Evolutionary conservation across 1,284 basidiomycete genomes (phyloP).

Genomic region (Athelia sp.): DNA sequence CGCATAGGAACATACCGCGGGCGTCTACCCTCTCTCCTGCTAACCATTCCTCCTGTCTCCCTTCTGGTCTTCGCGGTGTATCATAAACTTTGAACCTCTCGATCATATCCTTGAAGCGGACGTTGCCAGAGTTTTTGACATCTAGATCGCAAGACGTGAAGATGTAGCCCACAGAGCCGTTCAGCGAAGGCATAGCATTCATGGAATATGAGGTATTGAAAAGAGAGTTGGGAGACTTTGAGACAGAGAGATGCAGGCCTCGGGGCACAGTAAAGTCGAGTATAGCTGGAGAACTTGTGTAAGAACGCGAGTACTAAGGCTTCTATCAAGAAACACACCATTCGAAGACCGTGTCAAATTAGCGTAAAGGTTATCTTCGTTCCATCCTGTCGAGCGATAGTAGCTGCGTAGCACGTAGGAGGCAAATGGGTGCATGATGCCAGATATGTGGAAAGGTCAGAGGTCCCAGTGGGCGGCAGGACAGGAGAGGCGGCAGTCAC

Average conservation of each 20-base stretch:
- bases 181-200: conserved; percentile 86
- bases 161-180: conserved; percentile 92
- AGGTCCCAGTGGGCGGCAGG: too few species aligned
- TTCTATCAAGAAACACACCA: conserved; percentile 44
- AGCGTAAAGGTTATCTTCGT: conserved; percentile 91
- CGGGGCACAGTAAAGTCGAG: conserved; percentile 81
- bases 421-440: conserved; percentile 74
- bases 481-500: too few species aligned
- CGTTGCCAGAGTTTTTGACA: conserved; percentile 65
- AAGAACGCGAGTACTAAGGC: neutral
- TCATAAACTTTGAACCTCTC: conserved; percentile 81
- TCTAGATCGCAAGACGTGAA: conserved; percentile 82
- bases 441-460: neutral
- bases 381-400: conserved; percentile 91
- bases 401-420: conserved; percentile 87
- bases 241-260: conserved; percentile 77
- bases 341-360: conserved; percentile 87
- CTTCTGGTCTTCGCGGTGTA: conserved; percentile 70
- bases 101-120: conserved; percentile 85
- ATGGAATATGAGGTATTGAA: conserved; percentile 92
- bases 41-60: conserved; percentile 74
- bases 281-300: conserved; percentile 50
- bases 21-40: conserved; percentile 73
- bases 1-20: conserved; percentile 50
- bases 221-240: conserved; percentile 84